A percentile compares a stretch with the other conserved stretches of the same genome.
phyloP scores from a whole-genome alignment of 1,139 yeast species.

The Debaryomycetaceae sp. region DNA sequence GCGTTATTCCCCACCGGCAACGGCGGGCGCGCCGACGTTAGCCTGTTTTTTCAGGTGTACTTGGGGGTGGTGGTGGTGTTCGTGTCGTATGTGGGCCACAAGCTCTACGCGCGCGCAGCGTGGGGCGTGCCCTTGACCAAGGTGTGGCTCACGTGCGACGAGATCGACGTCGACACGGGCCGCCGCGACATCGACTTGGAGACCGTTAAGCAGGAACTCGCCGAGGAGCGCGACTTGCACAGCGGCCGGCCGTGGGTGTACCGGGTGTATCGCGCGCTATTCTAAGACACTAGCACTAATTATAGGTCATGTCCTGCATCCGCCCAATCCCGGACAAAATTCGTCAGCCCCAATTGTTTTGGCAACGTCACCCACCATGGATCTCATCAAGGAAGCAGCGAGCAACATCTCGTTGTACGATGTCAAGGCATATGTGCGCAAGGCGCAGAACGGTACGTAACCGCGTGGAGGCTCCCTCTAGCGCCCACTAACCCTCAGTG shows the following conservation, averaged over 20 bases:
- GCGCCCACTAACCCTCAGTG: constrained; percentile 25
- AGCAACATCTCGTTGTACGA: constrained; percentile 86
- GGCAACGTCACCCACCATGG: constrained; percentile 53
- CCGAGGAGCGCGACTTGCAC: constrained; percentile 24
- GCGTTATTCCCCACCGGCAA: constrained; percentile 34
- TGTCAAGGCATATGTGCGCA: constrained; percentile 95
- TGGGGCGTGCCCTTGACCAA: constrained; percentile 23
- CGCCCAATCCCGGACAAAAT: too few species aligned
- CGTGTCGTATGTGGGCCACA: constrained; percentile 28
- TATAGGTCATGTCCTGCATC: too few species aligned
- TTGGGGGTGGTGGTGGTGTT: constrained; percentile 28
- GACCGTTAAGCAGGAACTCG: constrained; percentile 32
- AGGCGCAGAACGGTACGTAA: constrained; percentile 81
- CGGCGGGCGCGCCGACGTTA: constrained; percentile 28
- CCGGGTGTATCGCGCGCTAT: constrained; percentile 20
- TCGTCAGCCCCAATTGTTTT: too few species aligned
- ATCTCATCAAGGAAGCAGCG: constrained; percentile 65
- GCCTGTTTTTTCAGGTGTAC: constrained; percentile 28
- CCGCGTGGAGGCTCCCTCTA: not conserved
- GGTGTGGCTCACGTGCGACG: constrained; percentile 27
- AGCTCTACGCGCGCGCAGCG: constrained; percentile 22
- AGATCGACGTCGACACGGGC: constrained; percentile 41
- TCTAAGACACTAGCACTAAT: too few species aligned
- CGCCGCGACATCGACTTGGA: constrained; percentile 40
- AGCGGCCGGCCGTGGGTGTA: constrained; percentile 20